Evolutionary conservation across 2,329 filamentous ascomycete genomes (phyloP), one percentile per base, ranked within the genome.

Genomic region (Aphanocladium album): DNA sequence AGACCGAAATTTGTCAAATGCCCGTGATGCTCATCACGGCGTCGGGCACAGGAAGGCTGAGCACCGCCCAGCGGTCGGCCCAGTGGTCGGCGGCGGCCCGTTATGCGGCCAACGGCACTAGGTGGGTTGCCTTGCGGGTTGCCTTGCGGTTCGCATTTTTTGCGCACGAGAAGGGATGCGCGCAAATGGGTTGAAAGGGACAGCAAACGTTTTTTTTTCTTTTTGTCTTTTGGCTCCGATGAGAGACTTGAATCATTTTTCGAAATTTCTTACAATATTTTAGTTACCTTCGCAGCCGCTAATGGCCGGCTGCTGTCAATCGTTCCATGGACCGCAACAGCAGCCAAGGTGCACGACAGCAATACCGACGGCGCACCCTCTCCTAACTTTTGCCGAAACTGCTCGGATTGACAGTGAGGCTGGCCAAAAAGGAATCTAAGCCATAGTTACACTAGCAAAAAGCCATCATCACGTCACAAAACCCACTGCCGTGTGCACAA

Each of bases 121-220:
- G n/a, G 45, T 21, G 19, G 57, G 57, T 23, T 39, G 57, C 50
- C 57, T 53, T 47, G 30, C 14, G n/a, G 47, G 47, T 39, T 47
- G 55, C 55, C 55, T 57, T 50, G 43, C 19, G 57, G 57, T 52
- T 59, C 57, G 47, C 57, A 59, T 35, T 52, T 51, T 30, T 30
- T 30, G 30, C 9, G 30, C 5, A 30, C 30, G 30, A 30, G 30
- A 30, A 9, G 9, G 30, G 30, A 30, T 30, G 30, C 5, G 30
- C 30, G 30, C n/a, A n/a, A n/a, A n/a, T n/a, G n/a, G n/a, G n/a
- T n/a, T n/a, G n/a, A n/a, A n/a, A n/a, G n/a, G n/a, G n/a, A n/a
- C n/a, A n/a, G n/a, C n/a, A n/a, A n/a, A n/a, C n/a, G n/a, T n/a
- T n/a, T n/a, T n/a, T n/a, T n/a, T n/a, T n/a, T n/a, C n/a, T n/a